phyloP scores from a whole-genome alignment of 805 yeast genomes.

The Komagataella phaffii region DNA sequence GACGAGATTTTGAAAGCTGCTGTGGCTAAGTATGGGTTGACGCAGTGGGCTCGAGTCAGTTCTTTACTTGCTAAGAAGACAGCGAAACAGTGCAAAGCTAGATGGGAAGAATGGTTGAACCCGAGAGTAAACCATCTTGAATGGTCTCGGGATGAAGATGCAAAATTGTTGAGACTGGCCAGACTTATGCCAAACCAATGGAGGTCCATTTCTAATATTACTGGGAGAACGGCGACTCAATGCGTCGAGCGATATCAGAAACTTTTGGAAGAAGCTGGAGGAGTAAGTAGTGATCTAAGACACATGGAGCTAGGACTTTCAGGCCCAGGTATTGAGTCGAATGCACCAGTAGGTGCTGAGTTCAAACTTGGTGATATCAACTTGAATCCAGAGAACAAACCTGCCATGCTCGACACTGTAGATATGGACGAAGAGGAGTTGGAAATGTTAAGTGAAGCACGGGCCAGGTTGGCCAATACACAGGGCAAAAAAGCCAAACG shows the following conservation, averaged over 20 bases:
- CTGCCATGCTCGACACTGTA: slow-evolving; percentile 71
- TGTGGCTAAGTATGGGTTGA: slow-evolving; percentile 82
- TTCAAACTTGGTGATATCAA: slow-evolving; percentile 43
- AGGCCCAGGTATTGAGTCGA: slow-evolving; percentile 36
- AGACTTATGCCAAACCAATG: slow-evolving; percentile 81
- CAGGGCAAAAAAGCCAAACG: slow-evolving; percentile 92
- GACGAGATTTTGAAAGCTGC: slow-evolving; percentile 89
- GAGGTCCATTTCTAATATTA: slow-evolving; percentile 72
- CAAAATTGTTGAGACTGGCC: slow-evolving; percentile 49
- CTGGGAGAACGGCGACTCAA: slow-evolving; percentile 61
- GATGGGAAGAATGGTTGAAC: slow-evolving; percentile 85
- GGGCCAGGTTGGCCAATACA: slow-evolving; percentile 81
- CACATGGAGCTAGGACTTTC: slow-evolving; percentile 9
- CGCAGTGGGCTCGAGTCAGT: slow-evolving; percentile 90
- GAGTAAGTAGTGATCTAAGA: slow-evolving; percentile 2
- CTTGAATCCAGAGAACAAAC: slow-evolving; percentile 60
- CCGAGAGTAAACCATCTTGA: slow-evolving; percentile 52
- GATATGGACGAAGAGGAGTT: slow-evolving; percentile 78
- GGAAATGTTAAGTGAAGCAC: slow-evolving; percentile 92
- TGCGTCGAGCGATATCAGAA: slow-evolving; percentile 78
- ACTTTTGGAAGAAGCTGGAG: slow-evolving; percentile 39
- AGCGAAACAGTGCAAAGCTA: slow-evolving; percentile 81
- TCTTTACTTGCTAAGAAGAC: slow-evolving; percentile 75
- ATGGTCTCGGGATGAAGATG: slow-evolving; percentile 75
- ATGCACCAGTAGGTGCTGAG: slow-evolving; percentile 22